Evolutionary conservation across 495 filamentous ascomycete genomes (phyloP).

Genomic region (Mycothermus thermophilus): DNA sequence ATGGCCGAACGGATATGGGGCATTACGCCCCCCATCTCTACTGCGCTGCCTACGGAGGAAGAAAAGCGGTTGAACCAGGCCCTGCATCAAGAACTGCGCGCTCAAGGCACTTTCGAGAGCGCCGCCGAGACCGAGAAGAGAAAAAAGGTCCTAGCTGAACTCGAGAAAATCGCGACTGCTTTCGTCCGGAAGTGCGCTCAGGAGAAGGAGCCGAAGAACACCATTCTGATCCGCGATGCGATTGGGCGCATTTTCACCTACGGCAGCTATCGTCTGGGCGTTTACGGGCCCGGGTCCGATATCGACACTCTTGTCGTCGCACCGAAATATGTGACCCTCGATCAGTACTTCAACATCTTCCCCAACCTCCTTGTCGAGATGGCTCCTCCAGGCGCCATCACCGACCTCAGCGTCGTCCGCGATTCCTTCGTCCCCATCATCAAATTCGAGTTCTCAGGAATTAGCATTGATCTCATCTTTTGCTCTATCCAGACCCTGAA

Average conservation of each 20-base stretch:
- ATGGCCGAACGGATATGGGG: conserved; percentile 44
- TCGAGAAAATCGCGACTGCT: conserved; percentile 66
- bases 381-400: conserved; percentile 60
- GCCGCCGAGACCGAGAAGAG: conserved; percentile 60
- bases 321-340: conserved; percentile 69
- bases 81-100: conserved; percentile 67
- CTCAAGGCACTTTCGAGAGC: conserved; percentile 82
- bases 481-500: conserved; percentile 55
- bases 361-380: conserved; percentile 60
- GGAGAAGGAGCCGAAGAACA: conserved; percentile 59
- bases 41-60: conserved; percentile 52
- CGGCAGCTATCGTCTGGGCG: conserved; percentile 85
- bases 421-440: conserved; percentile 93
- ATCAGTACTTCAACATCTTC: conserved; percentile 86
- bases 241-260: conserved; percentile 89
- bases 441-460: conserved; percentile 77
- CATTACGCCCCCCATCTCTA: conserved; percentile 74
- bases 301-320: conserved; percentile 91
- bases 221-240: conserved; percentile 59
- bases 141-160: conserved; percentile 43
- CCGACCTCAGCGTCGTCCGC: conserved; percentile 71
- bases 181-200: conserved; percentile 68
- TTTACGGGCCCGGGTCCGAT: conserved; percentile 91
- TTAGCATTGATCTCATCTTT: conserved; percentile 92
- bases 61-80: conserved; percentile 64